A percentile compares a stretch with the other conserved stretches of the same genome.
Conservation (phyloP, 2,329 filamentous ascomycete genomes). For the Cytospora piceicola region DNA sequence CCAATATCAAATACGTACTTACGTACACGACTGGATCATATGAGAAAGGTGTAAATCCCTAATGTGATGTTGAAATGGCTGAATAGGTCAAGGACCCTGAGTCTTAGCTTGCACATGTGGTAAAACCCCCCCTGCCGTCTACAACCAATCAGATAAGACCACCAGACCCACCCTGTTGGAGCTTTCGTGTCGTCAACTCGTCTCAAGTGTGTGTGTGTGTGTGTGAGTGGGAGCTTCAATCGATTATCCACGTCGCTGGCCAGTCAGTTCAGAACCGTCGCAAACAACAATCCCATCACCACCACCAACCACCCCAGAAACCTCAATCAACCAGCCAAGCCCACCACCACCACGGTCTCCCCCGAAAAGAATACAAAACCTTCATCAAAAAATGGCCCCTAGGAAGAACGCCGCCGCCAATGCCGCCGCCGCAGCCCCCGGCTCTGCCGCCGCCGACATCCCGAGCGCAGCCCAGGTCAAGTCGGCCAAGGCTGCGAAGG, state of each 20-base stretch:
- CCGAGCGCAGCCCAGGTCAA: neutral
- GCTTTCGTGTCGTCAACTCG: conserved; percentile 26
- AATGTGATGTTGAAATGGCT: too few species aligned
- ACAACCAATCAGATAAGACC: conserved; percentile 21
- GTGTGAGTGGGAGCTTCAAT: conserved; percentile 17
- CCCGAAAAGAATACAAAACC: neutral
- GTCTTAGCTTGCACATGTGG: conserved; percentile 3
- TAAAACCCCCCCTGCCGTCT: neutral
- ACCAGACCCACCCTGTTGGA: conserved; percentile 22
- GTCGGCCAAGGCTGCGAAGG: conserved; percentile 18
- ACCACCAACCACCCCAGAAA: neutral
- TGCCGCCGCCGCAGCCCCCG: neutral
- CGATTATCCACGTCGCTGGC: neutral
- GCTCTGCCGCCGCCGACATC: conserved; percentile 2
- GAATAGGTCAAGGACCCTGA: neutral
- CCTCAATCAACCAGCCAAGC: neutral
- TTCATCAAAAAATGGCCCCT: conserved; percentile 22
- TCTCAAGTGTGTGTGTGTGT: too few species aligned
- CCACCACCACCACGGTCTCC: neutral
- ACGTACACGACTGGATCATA: too few species aligned
- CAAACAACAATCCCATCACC: neutral
- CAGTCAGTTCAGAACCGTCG: neutral
- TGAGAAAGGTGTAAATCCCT: too few species aligned
- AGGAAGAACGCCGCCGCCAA: conserved; percentile 26
- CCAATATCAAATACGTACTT: too few species aligned